Evolutionary conservation across 257 asterid species (phyloP), one percentile per base, ranked within the genome.

Genomic region (Scutellaria minor): DNA sequence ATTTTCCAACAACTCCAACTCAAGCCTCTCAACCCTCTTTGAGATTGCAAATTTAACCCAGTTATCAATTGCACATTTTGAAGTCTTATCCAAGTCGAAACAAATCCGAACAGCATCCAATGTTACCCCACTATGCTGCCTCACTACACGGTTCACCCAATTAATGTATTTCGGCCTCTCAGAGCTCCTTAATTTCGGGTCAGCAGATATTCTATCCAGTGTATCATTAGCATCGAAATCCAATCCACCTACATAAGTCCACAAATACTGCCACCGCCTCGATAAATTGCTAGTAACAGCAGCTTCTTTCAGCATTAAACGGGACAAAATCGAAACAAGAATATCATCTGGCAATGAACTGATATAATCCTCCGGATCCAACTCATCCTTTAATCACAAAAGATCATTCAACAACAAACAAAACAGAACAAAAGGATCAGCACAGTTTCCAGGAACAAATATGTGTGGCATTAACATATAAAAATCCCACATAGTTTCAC

Each of bases 101-200:
- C 82, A 75, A 61, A 86, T 80, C 66, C 79, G 78, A 42, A 86
- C 46, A 8, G 64, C 57, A 51, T 76, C 79, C 8, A 86, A 1
- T 14, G 62, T 71, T 5, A 71, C 71, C 61, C 80, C 84, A 66
- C 70, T 72, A 51, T 80, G 84, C 80, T 84, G 80, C 66, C 83
- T 80, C 51, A 86, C 59, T 0, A 84, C 89, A 20, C 84, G 87
- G 71, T 86, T 86, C 66, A 84, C 91, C 89, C 89, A 84, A 65
- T 84, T 82, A 68, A 82, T 76, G 84, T 82, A 86, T 13, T 76
- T 86, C 9, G 82, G 62, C 77, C 84, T 80, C 80, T 84, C 91
- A 0, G 65, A 27, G 31, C 60, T 53, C 7, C 63, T 70, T 1
- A 68, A 39, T 67, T 64, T 79, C 7, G 81, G 79, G 57, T 83